Evolutionary conservation across 179 eudicot species (phyloP).

Genomic region (Corrigiola litoralis): DNA sequence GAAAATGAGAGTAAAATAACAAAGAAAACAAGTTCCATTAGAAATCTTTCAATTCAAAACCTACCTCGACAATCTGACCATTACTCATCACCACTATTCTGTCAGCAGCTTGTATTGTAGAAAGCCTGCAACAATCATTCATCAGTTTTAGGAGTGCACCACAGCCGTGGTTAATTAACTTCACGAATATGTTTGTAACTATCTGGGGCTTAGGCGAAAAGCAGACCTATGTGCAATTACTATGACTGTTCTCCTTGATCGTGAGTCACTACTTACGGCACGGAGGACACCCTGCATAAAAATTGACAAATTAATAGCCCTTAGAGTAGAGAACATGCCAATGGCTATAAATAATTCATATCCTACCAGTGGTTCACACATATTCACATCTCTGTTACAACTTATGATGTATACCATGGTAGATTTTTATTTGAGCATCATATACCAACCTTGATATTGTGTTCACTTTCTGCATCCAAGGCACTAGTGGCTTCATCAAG

Average conservation of each 20-base stretch:
- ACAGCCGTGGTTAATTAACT: constrained; percentile 4
- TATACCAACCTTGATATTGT: constrained; percentile 74
- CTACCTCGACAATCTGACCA: constrained; percentile 88
- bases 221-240: constrained; percentile 91
- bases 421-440: not conserved
- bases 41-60: constrained; percentile 11
- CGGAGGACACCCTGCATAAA: constrained; percentile 76
- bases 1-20: not conserved
- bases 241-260: constrained; percentile 66
- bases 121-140: constrained; percentile 51
- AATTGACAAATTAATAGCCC: constrained; percentile 7
- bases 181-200: not conserved
- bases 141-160: constrained; percentile 7
- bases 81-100: constrained; percentile 85
- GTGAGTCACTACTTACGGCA: constrained; percentile 55
- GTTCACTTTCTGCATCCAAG: constrained; percentile 96
- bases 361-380: not conserved
- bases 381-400: not conserved
- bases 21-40: not conserved
- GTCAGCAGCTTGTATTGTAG: constrained; percentile 96
- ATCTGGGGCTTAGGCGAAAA: not conserved
- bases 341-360: too few species aligned
- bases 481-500: constrained; percentile 99
- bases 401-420: not conserved
- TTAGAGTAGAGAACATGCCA: too few species aligned